phyloP scores from a whole-genome alignment of 192 early-diverging fungal species.

The Glomus cerebriforme region DNA sequence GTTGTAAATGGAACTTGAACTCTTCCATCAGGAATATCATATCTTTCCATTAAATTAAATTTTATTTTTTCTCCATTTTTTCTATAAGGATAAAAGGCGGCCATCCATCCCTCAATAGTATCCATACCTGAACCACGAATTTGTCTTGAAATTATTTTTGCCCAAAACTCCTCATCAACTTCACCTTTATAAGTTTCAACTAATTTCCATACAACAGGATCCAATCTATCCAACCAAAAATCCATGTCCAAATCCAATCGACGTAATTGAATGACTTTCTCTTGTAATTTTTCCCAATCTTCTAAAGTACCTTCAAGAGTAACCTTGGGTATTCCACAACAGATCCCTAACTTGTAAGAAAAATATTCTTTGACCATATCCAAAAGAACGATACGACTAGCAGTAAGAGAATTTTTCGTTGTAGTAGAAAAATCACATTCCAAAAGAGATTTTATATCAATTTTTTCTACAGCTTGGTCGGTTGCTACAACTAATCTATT shows the following conservation, averaged over 20 bases:
- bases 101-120: not conserved
- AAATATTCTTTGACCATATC: not conserved
- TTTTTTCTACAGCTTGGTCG: not conserved
- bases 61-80: too few species aligned
- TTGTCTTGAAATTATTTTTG: not conserved
- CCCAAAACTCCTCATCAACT: not conserved
- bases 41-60: too few species aligned
- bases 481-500: not conserved
- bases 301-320: not conserved
- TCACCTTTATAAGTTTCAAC: not conserved
- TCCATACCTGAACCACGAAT: not conserved
- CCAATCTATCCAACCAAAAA: conserved; percentile 10
- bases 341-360: not conserved
- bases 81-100: too few species aligned
- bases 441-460: not conserved
- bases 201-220: not conserved
- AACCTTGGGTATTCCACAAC: not conserved
- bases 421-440: conserved; percentile 3
- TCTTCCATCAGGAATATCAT: too few species aligned
- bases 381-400: not conserved
- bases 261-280: not conserved
- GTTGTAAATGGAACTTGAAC: too few species aligned
- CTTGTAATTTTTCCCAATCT: not conserved
- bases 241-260: not conserved
- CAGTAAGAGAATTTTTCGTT: not conserved